Percentiles rank a stretch among this genome's conserved stretches.
phyloP scores from a whole-genome alignment of 352 stramenopile species.

The Plasmopara viticola region DNA sequence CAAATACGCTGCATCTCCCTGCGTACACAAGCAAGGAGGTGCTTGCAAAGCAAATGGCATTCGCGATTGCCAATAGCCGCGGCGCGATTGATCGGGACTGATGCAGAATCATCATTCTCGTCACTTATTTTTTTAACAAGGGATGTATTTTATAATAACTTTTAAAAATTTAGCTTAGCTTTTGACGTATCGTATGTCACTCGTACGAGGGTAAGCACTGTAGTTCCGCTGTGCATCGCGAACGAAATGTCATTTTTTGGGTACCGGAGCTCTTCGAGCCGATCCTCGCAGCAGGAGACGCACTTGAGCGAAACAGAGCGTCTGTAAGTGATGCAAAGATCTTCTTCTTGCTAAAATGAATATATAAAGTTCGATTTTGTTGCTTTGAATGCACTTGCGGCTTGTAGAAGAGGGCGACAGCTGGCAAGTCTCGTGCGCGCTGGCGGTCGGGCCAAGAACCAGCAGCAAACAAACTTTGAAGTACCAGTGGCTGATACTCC shows the following conservation, averaged over 20 bases:
- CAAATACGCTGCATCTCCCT: conserved; percentile 79
- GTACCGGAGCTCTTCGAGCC: conserved; percentile 48
- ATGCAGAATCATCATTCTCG: background rate
- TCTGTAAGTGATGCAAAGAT: conserved; percentile 35
- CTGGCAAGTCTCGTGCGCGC: conserved; percentile 77
- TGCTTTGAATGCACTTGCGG: conserved; percentile 9
- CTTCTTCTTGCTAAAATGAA: conserved; percentile 1
- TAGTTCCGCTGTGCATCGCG: conserved; percentile 1
- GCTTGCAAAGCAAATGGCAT: conserved; percentile 53
- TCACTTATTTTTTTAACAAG: no score
- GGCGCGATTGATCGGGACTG: conserved; percentile 85
- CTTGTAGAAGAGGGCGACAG: conserved; percentile 55
- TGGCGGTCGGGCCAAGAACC: conserved; percentile 72
- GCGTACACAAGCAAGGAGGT: conserved; percentile 73
- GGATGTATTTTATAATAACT: no score
- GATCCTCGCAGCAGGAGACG: conserved; percentile 50
- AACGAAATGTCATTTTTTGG: conserved; percentile 59
- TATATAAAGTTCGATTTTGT: no score
- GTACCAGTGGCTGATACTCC: conserved; percentile 56
- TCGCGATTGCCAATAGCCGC: conserved; percentile 73
- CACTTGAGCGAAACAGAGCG: conserved; percentile 78
- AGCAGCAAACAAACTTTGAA: no score
- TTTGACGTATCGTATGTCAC: background rate
- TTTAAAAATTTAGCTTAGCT: no score
- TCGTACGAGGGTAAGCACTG: background rate